Conservation (phyloP, 257 asterid genomes). For the Solanum corneliomulleri region DNA sequence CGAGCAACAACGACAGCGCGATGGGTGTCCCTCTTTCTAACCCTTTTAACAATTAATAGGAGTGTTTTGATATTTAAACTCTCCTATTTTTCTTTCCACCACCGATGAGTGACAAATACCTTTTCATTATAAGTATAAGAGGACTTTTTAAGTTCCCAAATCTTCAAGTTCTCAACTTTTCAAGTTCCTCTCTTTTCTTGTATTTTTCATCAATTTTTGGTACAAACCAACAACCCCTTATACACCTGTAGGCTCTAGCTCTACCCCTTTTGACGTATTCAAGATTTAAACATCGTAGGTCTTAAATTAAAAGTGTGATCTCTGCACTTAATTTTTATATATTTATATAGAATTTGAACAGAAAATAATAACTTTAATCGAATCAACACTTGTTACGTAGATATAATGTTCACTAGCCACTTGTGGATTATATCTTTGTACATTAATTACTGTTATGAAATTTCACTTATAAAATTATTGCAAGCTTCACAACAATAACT, state of each 20-base stretch:
- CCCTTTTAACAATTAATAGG: no score
- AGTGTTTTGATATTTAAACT: no score
- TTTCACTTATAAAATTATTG: not conserved
- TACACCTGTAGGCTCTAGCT: not conserved
- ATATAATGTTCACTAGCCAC: not conserved
- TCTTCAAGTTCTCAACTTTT: no score
- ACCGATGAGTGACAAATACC: no score
- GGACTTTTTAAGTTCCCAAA: no score
- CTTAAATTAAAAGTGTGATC: not conserved
- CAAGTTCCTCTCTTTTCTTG: no score
- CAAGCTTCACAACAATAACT: not conserved
- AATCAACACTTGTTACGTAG: not conserved
- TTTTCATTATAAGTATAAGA: no score
- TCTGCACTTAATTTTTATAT: not conserved
- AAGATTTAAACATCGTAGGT: not conserved
- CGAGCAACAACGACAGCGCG: no score
- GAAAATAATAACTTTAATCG: accelerated
- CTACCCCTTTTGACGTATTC: not conserved
- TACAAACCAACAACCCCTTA: no score
- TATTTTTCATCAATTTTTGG: no score
- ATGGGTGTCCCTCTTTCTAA: no score
- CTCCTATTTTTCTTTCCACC: no score
- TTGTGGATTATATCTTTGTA: accelerated
- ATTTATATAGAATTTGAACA: not conserved
- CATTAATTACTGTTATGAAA: not conserved